Base-by-base conservation (phyloP, 257 asterid species). In the Ligustrum vulgare region DNA sequence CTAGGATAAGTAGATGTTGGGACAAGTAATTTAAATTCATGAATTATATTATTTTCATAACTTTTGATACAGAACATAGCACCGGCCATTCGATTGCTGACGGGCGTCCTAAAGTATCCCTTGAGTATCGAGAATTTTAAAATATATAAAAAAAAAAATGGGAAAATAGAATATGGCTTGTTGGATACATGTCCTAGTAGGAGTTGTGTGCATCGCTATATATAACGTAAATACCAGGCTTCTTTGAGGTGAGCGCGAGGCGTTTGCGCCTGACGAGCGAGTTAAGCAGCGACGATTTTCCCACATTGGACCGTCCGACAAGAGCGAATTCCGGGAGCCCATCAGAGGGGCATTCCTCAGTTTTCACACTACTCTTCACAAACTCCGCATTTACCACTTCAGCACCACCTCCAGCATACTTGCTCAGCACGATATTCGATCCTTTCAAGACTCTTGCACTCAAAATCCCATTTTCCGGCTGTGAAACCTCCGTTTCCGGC, bases 291-390 rank as follows among this genome's bases (percentile, higher is more conserved):
- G 97, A 94, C 2, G 99, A 94, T 69, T 94, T 94, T 10, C 99
- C 98, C 23, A 94, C 99, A 74, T 92, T 94, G 34, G 99, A 94
- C 82, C 98, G 80, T 66, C 99, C 99, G n/a, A 94, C 99, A 62
- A 94, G 93, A 20, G 98, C 98, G 69, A 94, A 91, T 80, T 94
- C 99, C 66, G 98, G 98, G 76, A 77, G 35, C 2, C 91, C 94
- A 75, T 86, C 99, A 62, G 92, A 68, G 10, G 98, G 99, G 78
- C 99, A 92, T 6, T 85, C 88, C 81, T 89, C 93, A 20, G 90
- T 84, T n/a, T 37, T 66, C 16, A 94, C 98, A 71, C 98, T 94
- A 82, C 98, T 94, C 85, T 94, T 94, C 70, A 94, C 91, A 65
- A 92, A 94, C 72, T 91, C 98, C 37, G 99, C 96, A 70, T 71